Evolutionary conservation across 1,139 yeast species (phyloP).

Genomic region (Geotrichum reessii): DNA sequence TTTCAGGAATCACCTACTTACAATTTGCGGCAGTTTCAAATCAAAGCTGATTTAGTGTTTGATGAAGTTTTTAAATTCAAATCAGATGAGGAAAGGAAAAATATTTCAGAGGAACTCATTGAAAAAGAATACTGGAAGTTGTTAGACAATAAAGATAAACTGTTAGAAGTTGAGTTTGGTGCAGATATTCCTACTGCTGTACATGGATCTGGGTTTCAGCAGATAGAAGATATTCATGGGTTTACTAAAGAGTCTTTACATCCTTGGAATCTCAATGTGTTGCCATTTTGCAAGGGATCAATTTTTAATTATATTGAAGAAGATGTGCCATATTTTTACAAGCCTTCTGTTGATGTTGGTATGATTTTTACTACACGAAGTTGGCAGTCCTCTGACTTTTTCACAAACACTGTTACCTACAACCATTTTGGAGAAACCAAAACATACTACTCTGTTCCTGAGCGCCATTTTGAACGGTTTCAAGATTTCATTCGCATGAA

Average conservation of each 20-base stretch:
- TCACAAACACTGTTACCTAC: slow-evolving; percentile 54
- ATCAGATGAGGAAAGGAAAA: background rate
- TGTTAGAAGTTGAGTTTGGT: slow-evolving; percentile 48
- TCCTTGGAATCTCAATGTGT: slow-evolving; percentile 66
- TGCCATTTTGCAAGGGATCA: slow-evolving; percentile 54
- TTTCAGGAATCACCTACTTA: slow-evolving; percentile 68
- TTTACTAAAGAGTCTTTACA: slow-evolving; percentile 12
- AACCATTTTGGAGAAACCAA: slow-evolving; percentile 63
- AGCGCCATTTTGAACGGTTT: slow-evolving; percentile 53
- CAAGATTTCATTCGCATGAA: slow-evolving; percentile 14
- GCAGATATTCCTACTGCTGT: slow-evolving; percentile 40
- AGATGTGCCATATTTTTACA: slow-evolving; percentile 38
- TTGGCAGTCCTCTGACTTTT: slow-evolving; percentile 72
- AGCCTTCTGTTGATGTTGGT: slow-evolving; percentile 48
- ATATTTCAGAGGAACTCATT: slow-evolving; percentile 25
- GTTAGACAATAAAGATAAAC: slow-evolving; percentile 35
- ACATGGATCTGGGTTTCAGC: slow-evolving; percentile 50
- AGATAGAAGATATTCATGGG: slow-evolving; percentile 27
- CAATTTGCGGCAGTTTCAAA: slow-evolving; percentile 54
- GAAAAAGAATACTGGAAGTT: slow-evolving; percentile 38
- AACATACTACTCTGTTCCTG: slow-evolving; percentile 75
- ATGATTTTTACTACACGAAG: slow-evolving; percentile 62
- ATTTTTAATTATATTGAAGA: slow-evolving; percentile 42
- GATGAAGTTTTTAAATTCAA: slow-evolving; percentile 24
- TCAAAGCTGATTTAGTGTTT: slow-evolving; percentile 49